Base-by-base conservation (phyloP, 768 basidiomycete species). In the Boletus bicolor region DNA sequence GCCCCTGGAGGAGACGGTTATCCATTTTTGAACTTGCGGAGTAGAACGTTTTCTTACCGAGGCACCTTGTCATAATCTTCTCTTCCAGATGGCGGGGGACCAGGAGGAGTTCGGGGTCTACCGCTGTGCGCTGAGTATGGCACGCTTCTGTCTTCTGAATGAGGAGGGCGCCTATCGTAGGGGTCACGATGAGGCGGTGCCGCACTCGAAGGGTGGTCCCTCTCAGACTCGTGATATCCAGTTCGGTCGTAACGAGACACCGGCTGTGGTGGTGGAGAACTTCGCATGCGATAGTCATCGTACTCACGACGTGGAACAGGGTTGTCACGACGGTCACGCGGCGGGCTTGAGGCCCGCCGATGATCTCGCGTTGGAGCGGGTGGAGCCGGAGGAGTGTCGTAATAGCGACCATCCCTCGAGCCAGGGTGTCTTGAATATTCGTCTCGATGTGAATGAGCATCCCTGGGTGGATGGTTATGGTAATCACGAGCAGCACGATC, bases 201-300 rank as follows among this genome's bases (percentile, higher is more conserved):
- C 55, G 76, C 75, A 59, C 82, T 79, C 64, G 81, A 77, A 55
- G 78, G 69, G 60, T 72, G 71, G n/a, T 84, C 75, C 49, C 62
- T 67, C 49, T 78, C 78, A 52, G 73, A 58, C 45, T 67, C 70
- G 36, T 58, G 55, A 9, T 58, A 39, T 30, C 47, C 58, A 37
- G 70, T 79, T 45, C 88, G 82, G 43, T 82, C 80, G 56, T 81
- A 77, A 60, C 84, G 80, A 51, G 80, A 72, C n/a, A 75, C 76
- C 30, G 82, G 73, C 17, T 76, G 78, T 7, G 66, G 66, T 26
- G 71, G 69, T n/a, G 75, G 72, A 53, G 77, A 70, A 53, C 80
- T 86, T 44, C 86, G 79, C 63, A 69, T 63, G 64, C 85, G 79
- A 60, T 83, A 85, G 47, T 91, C 90, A 61, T 92, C 87, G 62